A percentile compares a stretch with the other conserved stretches of the same genome.
Evolutionary conservation across 495 filamentous ascomycete species (phyloP).

Genomic region (Annulohypoxylon bovei): DNA sequence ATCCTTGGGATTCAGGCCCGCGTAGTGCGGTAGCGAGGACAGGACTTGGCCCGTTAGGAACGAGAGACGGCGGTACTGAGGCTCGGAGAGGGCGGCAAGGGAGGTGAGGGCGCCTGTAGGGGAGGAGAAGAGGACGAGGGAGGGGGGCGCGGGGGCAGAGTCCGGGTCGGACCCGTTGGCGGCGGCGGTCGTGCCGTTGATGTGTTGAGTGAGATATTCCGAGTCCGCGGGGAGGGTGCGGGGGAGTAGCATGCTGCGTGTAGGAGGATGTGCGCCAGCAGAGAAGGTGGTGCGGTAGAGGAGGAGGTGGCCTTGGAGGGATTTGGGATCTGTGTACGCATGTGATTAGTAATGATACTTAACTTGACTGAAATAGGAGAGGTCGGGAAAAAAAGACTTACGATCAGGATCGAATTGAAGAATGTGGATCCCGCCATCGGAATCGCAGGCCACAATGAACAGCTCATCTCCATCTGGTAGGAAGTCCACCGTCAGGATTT

Average conservation of each 20-base stretch:
- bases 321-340: slow-evolving; percentile 80
- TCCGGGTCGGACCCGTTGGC: slow-evolving; percentile 2
- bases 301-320: slow-evolving; percentile 85
- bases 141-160: slow-evolving; percentile 53
- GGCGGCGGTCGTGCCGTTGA: slow-evolving; percentile 41
- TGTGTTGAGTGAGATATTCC: slow-evolving; percentile 53
- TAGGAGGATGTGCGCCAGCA: slow-evolving; percentile 80
- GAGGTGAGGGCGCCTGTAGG: slow-evolving; percentile 79
- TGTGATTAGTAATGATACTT: slow-evolving; percentile 38
- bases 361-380: neutral
- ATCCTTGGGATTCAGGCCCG: slow-evolving; percentile 82
- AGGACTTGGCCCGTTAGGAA: slow-evolving; percentile 83
- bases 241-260: slow-evolving; percentile 78
- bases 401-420: slow-evolving; percentile 94
- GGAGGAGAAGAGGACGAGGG: slow-evolving; percentile 75
- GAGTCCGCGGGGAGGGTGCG: slow-evolving; percentile 60
- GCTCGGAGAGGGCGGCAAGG: slow-evolving; percentile 79
- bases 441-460: slow-evolving; percentile 83
- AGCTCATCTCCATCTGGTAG: slow-evolving; percentile 86
- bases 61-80: slow-evolving; percentile 82
- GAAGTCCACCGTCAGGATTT: slow-evolving; percentile 86
- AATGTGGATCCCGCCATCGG: slow-evolving; percentile 85
- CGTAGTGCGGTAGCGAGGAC: slow-evolving; percentile 76
- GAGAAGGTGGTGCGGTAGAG: slow-evolving; percentile 85
- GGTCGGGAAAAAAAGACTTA: slow-evolving; percentile 47